Evolutionary conservation across 768 basidiomycete species (phyloP), one percentile per base, ranked within the genome.

Genomic region (Collybia mongolica): DNA sequence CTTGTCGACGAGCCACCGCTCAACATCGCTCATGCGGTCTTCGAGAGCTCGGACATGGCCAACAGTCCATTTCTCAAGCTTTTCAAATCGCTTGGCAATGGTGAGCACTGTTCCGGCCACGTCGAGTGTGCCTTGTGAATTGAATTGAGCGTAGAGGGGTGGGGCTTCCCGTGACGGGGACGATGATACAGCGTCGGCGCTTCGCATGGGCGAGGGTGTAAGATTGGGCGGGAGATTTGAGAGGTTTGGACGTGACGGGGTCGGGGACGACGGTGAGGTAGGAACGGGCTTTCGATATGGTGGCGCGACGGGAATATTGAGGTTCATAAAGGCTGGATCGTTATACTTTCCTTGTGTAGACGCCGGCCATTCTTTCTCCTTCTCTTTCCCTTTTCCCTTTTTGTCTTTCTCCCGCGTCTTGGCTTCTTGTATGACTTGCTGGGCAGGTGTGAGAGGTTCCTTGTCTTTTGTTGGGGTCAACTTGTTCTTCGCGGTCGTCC

Each of bases 21-120:
- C 91, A n/a, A 93, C 91, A 49, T 93, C 91, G 53, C 84, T 83
- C 90, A 93, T 93, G 26, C 91, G 80, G 17, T 93, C 91, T 57
- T 93, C 91, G n/a, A 93, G 70, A 1, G 91, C 91, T 47, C 91
- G 83, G 2, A 92, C 90, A 57, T 93, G 91, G 5, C 88, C 83
- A 2, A 93, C 89, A 0, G 90, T 87, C 91, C 91, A 93, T 54
- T 87, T 87, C 62, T 93, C 91, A 11, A 93, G 77, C 63, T 93
- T 93, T 65, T 93, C 91, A 51, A 93, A 93, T 18, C 91, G 82
- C 50, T 79, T 81, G 11, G 89, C 88, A 38, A 93, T 82, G 9
- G 80, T 77, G 19, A 93, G 68, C 5, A 93, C 72, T 0, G 91
- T 93, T 1, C 78, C 83, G 9, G 84, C 79, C 7, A 92, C 72